Evolutionary conservation across 192 early-diverging fungal species (phyloP), one percentile per base, ranked within the genome.

Genomic region (Backusella macrospora): DNA sequence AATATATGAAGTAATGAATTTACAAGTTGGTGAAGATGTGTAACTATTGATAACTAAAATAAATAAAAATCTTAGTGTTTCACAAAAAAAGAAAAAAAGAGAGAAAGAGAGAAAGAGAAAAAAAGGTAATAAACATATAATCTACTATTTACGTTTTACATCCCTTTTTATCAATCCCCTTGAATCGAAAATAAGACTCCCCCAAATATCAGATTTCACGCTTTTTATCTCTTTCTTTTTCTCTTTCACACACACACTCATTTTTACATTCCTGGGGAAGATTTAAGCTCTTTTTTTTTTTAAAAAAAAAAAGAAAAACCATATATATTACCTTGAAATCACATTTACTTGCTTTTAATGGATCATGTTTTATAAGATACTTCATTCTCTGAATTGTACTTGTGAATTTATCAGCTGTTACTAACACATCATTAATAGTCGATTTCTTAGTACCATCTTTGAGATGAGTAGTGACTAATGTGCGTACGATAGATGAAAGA

Each of bases 21-120:
- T 18, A 66, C 40, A 66, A 66, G 39, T 42, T 66, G 65, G n/a
- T 66, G 37, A 42, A 66, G 40, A 66, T 66, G 65, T 66, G 40
- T 66, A 42, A 66, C 65, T 18, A 66, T 66, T 12, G 12, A 21
- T 16, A 66, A 42, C 65, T 66, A 43, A n/a, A 59, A 26, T 59
- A 59, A 12, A 59, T 66, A 21, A 21, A 43, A 55, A 16, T 5
- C 29, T 34, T 34, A 55, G 10, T 23, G 18, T 23, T 52, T 40
- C 16, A n/a, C 38, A 16, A 65, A 9, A 39, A 39, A 23, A 26
- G 8, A 55, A 12, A 55, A 10, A 55, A 13, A 59, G 9, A 21
- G 18, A 59, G 12, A 59, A 23, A 59, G 10, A 52, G 16, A n/a
- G 5, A 23, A 59, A 7, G 10, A 26, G 26, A 59, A 23, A 34